Evolutionary conservation across 164 flowering plant genomes (phyloP), one percentile per base, ranked within the genome.

Genomic region (Stephania japonica): DNA sequence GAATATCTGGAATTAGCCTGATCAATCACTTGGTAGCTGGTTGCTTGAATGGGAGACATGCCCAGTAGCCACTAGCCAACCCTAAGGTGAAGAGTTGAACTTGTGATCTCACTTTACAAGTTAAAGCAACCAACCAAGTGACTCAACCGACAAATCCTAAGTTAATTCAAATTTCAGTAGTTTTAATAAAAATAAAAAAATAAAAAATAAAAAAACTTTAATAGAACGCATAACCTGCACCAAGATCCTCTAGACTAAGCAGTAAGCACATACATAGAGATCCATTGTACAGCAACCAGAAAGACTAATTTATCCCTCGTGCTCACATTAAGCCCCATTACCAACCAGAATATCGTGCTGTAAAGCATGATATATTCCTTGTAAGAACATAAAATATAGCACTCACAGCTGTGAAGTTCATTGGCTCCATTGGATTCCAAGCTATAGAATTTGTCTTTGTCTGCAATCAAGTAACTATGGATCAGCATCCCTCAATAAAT

Each of bases 401-500:
- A 32, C 9, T 91, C 85, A 95, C 99, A 74, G 89, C 90, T 49
- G 99, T 90, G 77, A 95, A 93, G 78, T 95, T 95, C 90, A 95
- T 90, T 19, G 99, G 99, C 84, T 95, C 99, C 94, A 82, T 88
- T 10, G 98, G 99, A 75, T 95, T 95, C 99, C 99, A 95, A 63
- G 91, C 76, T 73, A 95, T 87, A 61, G 99, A 84, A 84, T 95
- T 95, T 5, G 92, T 88, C 81, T 82, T 91, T 66, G 95, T 95
- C 99, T 95, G 97, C 50, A 73, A 79, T 14, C 80, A 73, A 75
- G 70, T 7, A 69, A 69, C 65, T 13, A 56, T 1, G 26, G 42
- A 47, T 73, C 65, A 75, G 74, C 27, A 65, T 41, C 49, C 49
- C 63, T 44, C 24, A 73, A 44, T 21, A n/a, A 38, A 7, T 19